Percentiles rank a stretch among this genome's conserved stretches.
These are phyloP conservation scores for Globisporangium irregulare DNA, from an alignment of 352 stramenopile genomes.

Conservation along the genomic window DNA sequence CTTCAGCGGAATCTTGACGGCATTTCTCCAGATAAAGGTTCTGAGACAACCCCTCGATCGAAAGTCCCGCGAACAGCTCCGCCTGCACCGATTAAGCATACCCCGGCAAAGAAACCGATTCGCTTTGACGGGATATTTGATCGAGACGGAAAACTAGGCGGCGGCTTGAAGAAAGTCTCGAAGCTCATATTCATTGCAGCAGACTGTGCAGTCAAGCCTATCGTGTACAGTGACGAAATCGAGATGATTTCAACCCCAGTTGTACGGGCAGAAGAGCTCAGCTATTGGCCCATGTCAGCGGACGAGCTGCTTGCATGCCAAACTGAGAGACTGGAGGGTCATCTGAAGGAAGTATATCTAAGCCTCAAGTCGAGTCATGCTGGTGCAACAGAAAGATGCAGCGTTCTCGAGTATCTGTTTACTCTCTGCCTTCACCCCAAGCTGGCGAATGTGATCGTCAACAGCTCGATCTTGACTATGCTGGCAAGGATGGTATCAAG, in stretches of 20 bases:
- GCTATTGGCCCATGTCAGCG: constrained; percentile 36
- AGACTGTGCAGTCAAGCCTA: constrained; percentile 60
- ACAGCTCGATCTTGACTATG: constrained; percentile 72
- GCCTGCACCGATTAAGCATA: constrained; percentile 8
- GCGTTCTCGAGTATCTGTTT: constrained; percentile 60
- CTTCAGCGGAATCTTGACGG: constrained; percentile 2
- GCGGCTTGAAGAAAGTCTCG: constrained; percentile 38
- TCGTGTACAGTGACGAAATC: constrained; percentile 55
- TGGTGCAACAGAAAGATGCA: constrained; percentile 29
- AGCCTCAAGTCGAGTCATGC: constrained; percentile 45
- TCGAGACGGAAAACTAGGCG: constrained; percentile 27
- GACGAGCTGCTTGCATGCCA: constrained; percentile 40
- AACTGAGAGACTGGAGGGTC: constrained; percentile 54
- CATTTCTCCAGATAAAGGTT: not conserved
- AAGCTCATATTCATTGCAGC: constrained; percentile 58
- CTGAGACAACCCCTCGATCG: not conserved
- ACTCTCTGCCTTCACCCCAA: constrained; percentile 46
- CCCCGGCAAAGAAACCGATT: constrained; percentile 1
- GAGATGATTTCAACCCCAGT: constrained; percentile 30
- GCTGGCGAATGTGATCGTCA: constrained; percentile 79
- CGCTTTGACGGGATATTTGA: constrained; percentile 31
- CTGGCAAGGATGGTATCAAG: constrained; percentile 49
- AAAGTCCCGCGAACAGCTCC: constrained; percentile 33
- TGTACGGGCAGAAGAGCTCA: constrained; percentile 27
- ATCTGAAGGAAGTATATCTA: constrained; percentile 77